These are phyloP conservation scores for Myxozyma nipponensis DNA, from an alignment of 805 yeast species.

Conservation along the genomic window DNA sequence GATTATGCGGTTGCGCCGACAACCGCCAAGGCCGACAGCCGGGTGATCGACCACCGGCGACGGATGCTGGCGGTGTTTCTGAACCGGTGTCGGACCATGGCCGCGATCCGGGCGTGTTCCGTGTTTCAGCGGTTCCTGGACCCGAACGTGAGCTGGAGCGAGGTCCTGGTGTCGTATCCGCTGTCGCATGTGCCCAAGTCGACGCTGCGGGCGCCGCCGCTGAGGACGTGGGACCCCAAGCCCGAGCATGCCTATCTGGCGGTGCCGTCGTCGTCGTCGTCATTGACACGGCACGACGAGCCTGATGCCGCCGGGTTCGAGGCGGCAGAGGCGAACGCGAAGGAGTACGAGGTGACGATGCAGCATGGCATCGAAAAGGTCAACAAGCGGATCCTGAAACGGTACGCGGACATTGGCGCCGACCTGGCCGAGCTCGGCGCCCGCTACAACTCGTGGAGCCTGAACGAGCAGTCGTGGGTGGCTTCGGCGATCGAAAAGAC, in stretches of 20 bases:
- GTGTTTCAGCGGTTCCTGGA: conserved; percentile 76
- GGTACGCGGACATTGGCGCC: conserved; percentile 55
- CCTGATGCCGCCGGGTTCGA: conserved; percentile 43
- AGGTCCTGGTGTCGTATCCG: conserved; percentile 59
- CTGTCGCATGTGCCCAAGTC: conserved; percentile 51
- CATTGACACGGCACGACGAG: conserved; percentile 27
- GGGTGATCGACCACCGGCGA: conserved; percentile 60
- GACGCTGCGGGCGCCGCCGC: conserved; percentile 57
- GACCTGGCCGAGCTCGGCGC: conserved; percentile 79
- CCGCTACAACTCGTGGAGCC: conserved; percentile 55
- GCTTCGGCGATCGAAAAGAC: conserved; percentile 68
- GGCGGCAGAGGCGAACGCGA: conserved; percentile 43
- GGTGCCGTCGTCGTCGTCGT: conserved; percentile 48
- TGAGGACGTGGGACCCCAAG: conserved; percentile 53
- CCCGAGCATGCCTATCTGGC: conserved; percentile 63
- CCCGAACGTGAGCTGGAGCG: conserved; percentile 81
- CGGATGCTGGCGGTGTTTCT: conserved; percentile 73
- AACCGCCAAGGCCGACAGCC: conserved; percentile 43
- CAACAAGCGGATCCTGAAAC: conserved; percentile 52
- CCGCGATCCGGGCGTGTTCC: conserved; percentile 52
- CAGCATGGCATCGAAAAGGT: conserved; percentile 52
- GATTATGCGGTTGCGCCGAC: conserved; percentile 47
- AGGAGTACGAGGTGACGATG: conserved; percentile 46
- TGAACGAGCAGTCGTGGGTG: conserved; percentile 43
- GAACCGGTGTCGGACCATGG: conserved; percentile 63